phyloP scores from a whole-genome alignment of 306 rosid genomes.

The Vachellia collinsii region DNA sequence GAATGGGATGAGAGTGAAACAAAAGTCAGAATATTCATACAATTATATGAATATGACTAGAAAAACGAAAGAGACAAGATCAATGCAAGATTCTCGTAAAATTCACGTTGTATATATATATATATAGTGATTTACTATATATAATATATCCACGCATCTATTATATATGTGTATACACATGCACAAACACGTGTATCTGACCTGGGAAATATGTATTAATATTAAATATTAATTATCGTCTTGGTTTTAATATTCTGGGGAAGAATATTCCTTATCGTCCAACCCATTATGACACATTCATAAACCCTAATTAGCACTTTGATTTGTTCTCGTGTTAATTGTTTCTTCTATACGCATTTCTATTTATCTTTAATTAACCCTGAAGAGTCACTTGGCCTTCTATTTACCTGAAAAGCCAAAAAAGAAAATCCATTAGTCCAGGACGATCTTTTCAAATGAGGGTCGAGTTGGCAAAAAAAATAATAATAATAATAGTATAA shows the following conservation, averaged over 20 bases:
- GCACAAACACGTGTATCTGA: background rate
- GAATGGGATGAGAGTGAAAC: too few species aligned
- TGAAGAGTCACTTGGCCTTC: conserved; percentile 52
- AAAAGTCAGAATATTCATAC: too few species aligned
- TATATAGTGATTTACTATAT: background rate
- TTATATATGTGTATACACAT: background rate
- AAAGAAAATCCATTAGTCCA: too few species aligned
- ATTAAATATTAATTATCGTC: background rate
- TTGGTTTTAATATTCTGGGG: background rate
- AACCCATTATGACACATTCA: background rate
- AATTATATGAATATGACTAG: too few species aligned
- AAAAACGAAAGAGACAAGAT: background rate
- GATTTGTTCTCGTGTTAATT: background rate
- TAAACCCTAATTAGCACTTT: conserved; percentile 5
- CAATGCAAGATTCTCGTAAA: conserved; percentile 16
- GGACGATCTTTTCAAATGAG: too few species aligned
- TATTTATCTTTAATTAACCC: background rate
- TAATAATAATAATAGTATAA: background rate
- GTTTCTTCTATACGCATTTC: too few species aligned
- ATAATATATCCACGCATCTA: background rate
- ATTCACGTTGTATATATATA: background rate
- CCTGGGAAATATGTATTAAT: background rate
- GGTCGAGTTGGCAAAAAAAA: too few species aligned
- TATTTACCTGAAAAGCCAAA: conserved; percentile 47
- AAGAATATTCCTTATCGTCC: background rate